phyloP scores from a whole-genome alignment of 139 green algal species.

The Coccomyxa sp. region DNA sequence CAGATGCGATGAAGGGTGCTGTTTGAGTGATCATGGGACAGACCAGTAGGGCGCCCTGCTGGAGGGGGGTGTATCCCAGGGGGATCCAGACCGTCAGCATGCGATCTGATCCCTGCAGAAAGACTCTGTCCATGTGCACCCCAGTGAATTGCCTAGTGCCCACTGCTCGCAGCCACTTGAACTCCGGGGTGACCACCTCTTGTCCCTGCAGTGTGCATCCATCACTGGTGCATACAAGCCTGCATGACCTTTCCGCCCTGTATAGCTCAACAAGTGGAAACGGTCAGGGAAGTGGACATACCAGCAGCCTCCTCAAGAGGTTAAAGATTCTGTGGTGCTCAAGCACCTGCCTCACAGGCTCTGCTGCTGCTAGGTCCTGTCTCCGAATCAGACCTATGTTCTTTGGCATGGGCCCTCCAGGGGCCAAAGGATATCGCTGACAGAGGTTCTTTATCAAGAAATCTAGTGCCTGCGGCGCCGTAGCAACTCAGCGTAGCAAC shows the following conservation, averaged over 20 bases:
- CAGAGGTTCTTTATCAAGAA: neutral
- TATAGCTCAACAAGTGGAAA: neutral
- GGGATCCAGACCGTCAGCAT: slow-evolving; percentile 30
- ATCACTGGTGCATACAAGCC: neutral
- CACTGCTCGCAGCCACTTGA: slow-evolving; percentile 38
- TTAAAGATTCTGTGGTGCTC: slow-evolving; percentile 11
- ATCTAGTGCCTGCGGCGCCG: neutral
- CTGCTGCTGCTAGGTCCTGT: slow-evolving; percentile 18
- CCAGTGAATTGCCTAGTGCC: slow-evolving; percentile 25
- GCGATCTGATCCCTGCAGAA: slow-evolving; percentile 18
- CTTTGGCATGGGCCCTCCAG: slow-evolving; percentile 7
- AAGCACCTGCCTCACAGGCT: slow-evolving; percentile 6
- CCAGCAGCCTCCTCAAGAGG: slow-evolving; percentile 9
- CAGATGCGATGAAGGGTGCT: neutral
- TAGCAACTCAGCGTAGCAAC: neutral
- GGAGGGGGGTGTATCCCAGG: slow-evolving; percentile 4
- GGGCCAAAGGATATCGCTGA: neutral
- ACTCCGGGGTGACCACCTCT: slow-evolving; percentile 24
- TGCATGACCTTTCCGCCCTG: neutral
- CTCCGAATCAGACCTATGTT: slow-evolving; percentile 19
- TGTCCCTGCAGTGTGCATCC: slow-evolving; percentile 2
- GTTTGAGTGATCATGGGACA: neutral
- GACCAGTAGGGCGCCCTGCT: neutral
- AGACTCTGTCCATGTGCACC: slow-evolving; percentile 33
- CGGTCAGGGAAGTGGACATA: neutral